These are phyloP conservation scores for Pterocarpus macrocarpus DNA, from an alignment of 306 rosid species.

Conservation along the genomic window DNA sequence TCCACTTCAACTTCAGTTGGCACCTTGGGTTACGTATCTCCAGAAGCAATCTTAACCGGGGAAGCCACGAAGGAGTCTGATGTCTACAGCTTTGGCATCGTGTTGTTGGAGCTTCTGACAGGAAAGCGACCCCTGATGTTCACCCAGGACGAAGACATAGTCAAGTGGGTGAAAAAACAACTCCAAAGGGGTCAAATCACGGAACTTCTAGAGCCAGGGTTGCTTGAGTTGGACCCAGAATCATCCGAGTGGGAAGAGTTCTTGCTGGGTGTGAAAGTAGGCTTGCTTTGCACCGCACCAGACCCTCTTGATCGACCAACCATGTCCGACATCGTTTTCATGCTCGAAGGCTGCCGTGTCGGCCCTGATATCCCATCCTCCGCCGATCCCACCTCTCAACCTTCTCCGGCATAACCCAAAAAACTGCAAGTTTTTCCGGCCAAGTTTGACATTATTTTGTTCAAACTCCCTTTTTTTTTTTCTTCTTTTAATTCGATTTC, in stretches of 20 bases:
- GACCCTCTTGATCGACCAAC: conserved; percentile 94
- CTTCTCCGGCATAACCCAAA: conserved; percentile 68
- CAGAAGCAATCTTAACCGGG: conserved; percentile 83
- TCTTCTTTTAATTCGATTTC: not conserved
- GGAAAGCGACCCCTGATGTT: conserved; percentile 95
- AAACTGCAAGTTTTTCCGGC: conserved; percentile 13
- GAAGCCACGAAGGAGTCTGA: conserved; percentile 86
- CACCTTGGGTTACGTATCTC: conserved; percentile 85
- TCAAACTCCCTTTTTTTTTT: conserved; percentile 1
- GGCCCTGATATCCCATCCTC: conserved; percentile 92
- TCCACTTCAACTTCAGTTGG: conserved; percentile 78
- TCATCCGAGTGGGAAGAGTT: conserved; percentile 99
- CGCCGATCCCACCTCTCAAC: conserved; percentile 89
- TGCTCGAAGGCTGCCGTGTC: conserved; percentile 98
- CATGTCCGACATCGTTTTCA: conserved; percentile 97
- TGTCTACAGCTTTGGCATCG: conserved; percentile 92
- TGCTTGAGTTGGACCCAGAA: conserved; percentile 93
- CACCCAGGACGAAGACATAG: conserved; percentile 91
- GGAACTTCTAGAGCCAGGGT: conserved; percentile 86
- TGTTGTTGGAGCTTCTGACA: conserved; percentile 79
- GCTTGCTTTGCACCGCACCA: conserved; percentile 91
- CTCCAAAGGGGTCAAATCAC: conserved; percentile 90
- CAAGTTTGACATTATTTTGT: conserved; percentile 45
- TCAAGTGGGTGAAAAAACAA: conserved; percentile 95
- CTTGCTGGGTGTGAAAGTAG: conserved; percentile 90